These are phyloP conservation scores for Hypoxylon sp. DNA, from an alignment of 2,329 filamentous ascomycete genomes.

Conservation along the genomic window DNA sequence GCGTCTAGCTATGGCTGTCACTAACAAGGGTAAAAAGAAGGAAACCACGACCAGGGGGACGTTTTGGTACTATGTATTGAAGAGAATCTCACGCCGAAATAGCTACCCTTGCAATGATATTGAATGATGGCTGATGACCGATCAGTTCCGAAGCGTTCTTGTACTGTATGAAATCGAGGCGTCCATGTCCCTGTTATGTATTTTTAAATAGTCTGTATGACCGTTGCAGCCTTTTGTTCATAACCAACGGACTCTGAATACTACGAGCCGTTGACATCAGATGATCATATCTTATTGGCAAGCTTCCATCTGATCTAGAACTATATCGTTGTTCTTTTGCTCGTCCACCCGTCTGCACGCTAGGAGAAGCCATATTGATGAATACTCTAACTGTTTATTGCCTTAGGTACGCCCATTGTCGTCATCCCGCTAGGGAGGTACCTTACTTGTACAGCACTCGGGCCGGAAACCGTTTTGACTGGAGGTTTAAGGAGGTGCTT, in stretches of 20 bases:
- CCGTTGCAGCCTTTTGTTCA: slow-evolving; percentile 3
- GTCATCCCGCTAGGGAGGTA: slow-evolving; percentile 12
- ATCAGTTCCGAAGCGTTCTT: slow-evolving; percentile 23
- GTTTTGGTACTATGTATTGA: slow-evolving; percentile 42
- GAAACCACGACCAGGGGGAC: slow-evolving; percentile 32
- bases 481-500: slow-evolving; percentile 14
- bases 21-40: slow-evolving; percentile 37
- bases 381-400: slow-evolving; percentile 1
- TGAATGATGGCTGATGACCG: slow-evolving; percentile 22
- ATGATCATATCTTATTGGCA: slow-evolving; percentile 10
- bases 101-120: slow-evolving; percentile 32
- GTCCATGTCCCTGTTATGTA: slow-evolving; percentile 14
- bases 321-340: slow-evolving; percentile 14
- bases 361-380: background rate
- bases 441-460: slow-evolving; percentile 17
- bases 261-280: slow-evolving; percentile 4
- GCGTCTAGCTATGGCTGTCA: slow-evolving; percentile 37
- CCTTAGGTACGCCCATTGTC: slow-evolving; percentile 15
- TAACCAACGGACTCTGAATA: background rate
- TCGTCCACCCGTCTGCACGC: background rate
- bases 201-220: slow-evolving; percentile 29
- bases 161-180: slow-evolving; percentile 13
- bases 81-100: slow-evolving; percentile 32
- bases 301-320: slow-evolving; percentile 17
- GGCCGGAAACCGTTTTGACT: slow-evolving; percentile 20